phyloP scores from a whole-genome alignment of 2,329 filamentous ascomycete species.

The Cordyceps cicadae region DNA sequence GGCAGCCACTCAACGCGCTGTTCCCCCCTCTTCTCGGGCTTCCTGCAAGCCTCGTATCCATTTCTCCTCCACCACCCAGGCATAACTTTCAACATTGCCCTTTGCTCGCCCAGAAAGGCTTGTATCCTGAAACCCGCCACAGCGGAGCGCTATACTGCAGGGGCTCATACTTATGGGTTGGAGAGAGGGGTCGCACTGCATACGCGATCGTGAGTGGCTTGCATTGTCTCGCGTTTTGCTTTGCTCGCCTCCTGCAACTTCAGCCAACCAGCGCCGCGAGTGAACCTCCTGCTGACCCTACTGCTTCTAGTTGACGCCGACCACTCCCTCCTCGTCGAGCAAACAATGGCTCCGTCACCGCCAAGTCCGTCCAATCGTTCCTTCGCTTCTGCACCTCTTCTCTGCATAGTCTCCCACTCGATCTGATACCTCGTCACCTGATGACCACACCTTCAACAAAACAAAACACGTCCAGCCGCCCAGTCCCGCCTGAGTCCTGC shows the following conservation, averaged over 20 bases:
- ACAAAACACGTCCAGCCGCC: background rate
- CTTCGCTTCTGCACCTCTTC: background rate
- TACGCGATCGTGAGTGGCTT: background rate
- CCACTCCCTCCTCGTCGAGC: background rate
- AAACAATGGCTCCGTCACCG: background rate
- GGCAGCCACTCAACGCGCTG: background rate
- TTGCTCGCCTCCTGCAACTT: background rate
- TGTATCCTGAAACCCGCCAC: constrained; percentile 11
- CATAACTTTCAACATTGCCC: background rate
- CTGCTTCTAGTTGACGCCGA: background rate
- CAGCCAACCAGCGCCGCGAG: background rate
- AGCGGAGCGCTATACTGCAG: constrained; percentile 6
- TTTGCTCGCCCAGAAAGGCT: background rate
- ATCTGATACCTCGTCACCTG: background rate
- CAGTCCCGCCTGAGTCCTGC: background rate
- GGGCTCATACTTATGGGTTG: background rate
- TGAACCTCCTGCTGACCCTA: background rate
- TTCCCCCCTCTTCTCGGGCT: background rate
- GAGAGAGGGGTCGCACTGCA: background rate
- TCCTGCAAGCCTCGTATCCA: background rate
- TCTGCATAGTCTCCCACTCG: background rate
- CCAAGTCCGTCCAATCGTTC: background rate
- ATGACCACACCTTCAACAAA: background rate
- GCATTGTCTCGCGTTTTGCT: background rate
- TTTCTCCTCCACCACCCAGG: background rate